Evolutionary conservation across 2,329 filamentous ascomycete species (phyloP).

Genomic region (Fusarium gaditjirri): DNA sequence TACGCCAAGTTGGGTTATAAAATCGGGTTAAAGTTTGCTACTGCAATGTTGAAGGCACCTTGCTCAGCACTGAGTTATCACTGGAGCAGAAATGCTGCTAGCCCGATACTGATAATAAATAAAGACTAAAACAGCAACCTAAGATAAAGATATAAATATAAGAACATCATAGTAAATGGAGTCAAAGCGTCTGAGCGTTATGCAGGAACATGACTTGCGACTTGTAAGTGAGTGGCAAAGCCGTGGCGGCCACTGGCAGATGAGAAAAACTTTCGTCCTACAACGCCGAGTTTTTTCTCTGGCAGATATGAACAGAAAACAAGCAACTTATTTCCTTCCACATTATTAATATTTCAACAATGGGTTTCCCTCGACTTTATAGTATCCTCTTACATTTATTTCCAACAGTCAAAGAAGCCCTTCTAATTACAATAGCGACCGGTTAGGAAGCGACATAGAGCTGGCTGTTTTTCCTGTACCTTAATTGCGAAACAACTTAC

Average conservation of each 20-base stretch:
- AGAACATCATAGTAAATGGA: background rate
- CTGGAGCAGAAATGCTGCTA: background rate
- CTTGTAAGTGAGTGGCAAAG: background rate
- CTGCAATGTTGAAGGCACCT: too few species aligned
- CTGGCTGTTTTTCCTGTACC: background rate
- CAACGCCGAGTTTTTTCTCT: background rate
- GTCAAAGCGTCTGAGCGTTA: background rate
- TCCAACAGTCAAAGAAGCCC: rapidly evolving
- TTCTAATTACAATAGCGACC: rapidly evolving
- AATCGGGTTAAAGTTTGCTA: too few species aligned
- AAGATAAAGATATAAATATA: background rate
- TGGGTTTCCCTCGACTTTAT: too few species aligned
- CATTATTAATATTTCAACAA: rapidly evolving
- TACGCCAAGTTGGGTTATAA: too few species aligned
- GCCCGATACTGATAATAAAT: background rate
- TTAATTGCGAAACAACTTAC: rapidly evolving
- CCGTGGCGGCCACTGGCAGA: background rate
- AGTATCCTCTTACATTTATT: background rate
- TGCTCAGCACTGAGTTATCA: background rate
- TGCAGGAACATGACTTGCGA: background rate
- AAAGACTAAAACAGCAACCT: background rate
- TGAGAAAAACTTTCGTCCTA: background rate
- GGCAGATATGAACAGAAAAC: background rate
- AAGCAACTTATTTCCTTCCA: background rate
- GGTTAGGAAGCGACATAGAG: too few species aligned